A percentile compares a stretch with the other conserved stretches of the same genome.
Evolutionary conservation across 225 moss, liverwort and hornwort species (phyloP).

Genomic region (Pseudisothecium myosuroides): DNA sequence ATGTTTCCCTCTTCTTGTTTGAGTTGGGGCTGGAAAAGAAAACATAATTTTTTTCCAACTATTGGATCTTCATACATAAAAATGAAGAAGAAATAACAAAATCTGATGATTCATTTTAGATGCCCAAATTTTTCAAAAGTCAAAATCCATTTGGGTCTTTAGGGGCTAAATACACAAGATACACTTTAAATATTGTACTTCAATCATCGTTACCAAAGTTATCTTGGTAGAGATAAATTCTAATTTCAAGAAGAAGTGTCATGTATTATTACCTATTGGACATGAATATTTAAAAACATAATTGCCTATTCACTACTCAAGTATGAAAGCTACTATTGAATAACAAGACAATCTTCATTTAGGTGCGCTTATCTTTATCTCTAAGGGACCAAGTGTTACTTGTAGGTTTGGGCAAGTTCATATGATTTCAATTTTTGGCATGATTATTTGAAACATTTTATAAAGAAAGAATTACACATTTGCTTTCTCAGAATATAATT

Average conservation of each 20-base stretch:
- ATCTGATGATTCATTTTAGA: neutral
- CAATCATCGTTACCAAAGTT: neutral
- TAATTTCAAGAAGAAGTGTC: accelerated
- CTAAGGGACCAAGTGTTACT: neutral
- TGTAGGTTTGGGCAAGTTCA: accelerated
- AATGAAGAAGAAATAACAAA: neutral
- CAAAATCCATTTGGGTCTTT: neutral
- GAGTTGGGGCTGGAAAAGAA: too few species aligned
- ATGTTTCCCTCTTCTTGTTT: neutral
- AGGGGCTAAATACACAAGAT: accelerated
- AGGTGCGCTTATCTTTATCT: neutral
- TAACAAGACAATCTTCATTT: neutral
- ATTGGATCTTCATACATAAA: neutral
- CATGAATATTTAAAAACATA: neutral
- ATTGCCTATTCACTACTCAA: neutral
- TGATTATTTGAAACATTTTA: neutral
- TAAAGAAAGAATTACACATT: too few species aligned
- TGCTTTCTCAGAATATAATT: accelerated
- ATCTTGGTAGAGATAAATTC: neutral
- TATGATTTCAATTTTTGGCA: neutral
- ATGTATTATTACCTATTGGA: too few species aligned
- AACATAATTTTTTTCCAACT: too few species aligned
- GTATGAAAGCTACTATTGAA: neutral
- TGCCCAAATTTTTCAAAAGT: neutral
- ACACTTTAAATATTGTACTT: neutral